Evolutionary conservation across 2,329 filamentous ascomycete genomes (phyloP).

Genomic region (Aspergillus ruber): DNA sequence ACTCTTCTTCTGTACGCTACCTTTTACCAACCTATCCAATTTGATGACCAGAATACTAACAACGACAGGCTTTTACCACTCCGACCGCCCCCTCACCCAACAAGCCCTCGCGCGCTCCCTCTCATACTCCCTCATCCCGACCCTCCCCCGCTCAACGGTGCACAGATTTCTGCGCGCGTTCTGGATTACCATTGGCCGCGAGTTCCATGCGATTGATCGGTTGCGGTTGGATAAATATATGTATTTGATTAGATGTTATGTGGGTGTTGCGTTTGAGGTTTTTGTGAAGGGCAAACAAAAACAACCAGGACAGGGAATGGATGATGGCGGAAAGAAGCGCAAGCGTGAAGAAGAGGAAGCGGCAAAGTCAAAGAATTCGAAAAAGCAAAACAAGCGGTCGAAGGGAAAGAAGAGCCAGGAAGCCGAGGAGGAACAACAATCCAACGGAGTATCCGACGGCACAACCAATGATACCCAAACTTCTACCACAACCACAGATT

Average conservation of each 20-base stretch:
- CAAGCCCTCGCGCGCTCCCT: constrained; percentile 75
- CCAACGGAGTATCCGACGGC: constrained; percentile 4
- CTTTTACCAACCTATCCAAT: neutral
- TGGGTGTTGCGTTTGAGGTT: constrained; percentile 60
- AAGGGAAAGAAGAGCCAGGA: constrained; percentile 14
- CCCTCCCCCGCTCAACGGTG: constrained; percentile 46
- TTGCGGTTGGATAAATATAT: constrained; percentile 89
- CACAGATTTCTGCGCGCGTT: constrained; percentile 55
- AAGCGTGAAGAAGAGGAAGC: constrained; percentile 22
- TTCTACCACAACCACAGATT: constrained; percentile 1
- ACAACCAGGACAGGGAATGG: constrained; percentile 3
- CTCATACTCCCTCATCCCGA: constrained; percentile 57
- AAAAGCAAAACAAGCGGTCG: constrained; percentile 22
- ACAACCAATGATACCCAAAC: neutral
- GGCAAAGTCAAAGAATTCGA: constrained; percentile 20
- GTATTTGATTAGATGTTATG: constrained; percentile 69
- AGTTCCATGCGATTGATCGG: constrained; percentile 67
- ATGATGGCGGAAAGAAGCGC: constrained; percentile 21
- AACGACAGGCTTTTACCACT: constrained; percentile 71
- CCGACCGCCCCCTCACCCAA: constrained; percentile 80
- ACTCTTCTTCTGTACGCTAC: constrained; percentile 63
- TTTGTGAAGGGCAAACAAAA: constrained; percentile 28
- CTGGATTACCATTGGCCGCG: constrained; percentile 62
- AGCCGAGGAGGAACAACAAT: constrained; percentile 14
- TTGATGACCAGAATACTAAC: too few species aligned